Base-by-base conservation (phyloP, 2,329 filamentous ascomycete species). In the Stemphylium lycopersici region DNA sequence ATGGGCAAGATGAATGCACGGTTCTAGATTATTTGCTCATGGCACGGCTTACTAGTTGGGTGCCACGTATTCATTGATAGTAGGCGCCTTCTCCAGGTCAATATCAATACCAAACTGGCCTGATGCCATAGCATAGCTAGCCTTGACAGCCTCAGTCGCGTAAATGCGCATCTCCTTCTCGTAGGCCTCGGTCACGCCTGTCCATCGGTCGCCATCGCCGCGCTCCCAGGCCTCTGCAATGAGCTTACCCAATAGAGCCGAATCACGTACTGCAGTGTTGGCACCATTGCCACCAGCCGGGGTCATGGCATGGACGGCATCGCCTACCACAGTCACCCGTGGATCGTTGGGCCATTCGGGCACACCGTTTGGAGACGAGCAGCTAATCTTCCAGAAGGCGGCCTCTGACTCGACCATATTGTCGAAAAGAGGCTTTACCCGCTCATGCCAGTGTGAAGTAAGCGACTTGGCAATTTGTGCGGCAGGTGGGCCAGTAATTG, bases 321-420 rank as follows among this genome's bases (percentile, higher is more conserved):
- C 79, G 8, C 79, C 79, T 18, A 80, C 70, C 2, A 80, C 53
- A 0, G 78, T 79, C 1, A 80, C 75, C 0, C 84, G 78, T 0
- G 81, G 78, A 48, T 85, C 80, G 39, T 84, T 87, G 7, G 73
- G 62, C 86, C 86, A 88, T 39, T 82, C 77, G 0, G 86, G 85
- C 0, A 88, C 83, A 1, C 85, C 84, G 0, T 77, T 77, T 0
- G 85, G 85, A 0, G 78, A 81, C 0, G 84, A 87, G 59, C 84
- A 87, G 2, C 85, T 87, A 42, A 88, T 87, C 62, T 87, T 88
- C 84, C 84, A 87, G 59, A 88, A 88, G 0, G 86, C 85, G 0
- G 85, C 82, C 58, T 88, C 83, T 0, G 70, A 58, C 50, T 80
- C 81, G 4, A 75, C 67, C 82, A 87, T 87, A 32, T 85, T 62